phyloP scores from a whole-genome alignment of 208 protist species.

The Trypanosomatidae sp. region DNA sequence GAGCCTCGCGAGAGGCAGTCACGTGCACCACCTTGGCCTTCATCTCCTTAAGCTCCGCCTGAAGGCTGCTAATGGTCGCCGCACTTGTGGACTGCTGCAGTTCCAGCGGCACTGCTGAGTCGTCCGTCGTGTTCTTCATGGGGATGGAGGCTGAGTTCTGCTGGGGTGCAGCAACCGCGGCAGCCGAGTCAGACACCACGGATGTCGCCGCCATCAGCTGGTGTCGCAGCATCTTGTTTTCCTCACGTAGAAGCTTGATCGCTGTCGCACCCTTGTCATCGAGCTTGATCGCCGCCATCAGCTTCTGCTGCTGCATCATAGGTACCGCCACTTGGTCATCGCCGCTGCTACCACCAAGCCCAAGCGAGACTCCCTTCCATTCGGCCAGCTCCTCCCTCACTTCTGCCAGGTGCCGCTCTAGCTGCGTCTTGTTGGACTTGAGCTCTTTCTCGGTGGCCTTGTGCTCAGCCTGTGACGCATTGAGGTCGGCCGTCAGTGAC shows the following conservation, averaged over 20 bases:
- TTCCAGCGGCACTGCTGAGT: constrained; percentile 9
- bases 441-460: constrained; percentile 37
- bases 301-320: constrained; percentile 15
- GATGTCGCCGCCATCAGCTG: constrained; percentile 13
- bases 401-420: constrained; percentile 30
- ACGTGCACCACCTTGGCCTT: constrained; percentile 28
- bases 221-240: constrained; percentile 43
- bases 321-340: background rate
- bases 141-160: background rate
- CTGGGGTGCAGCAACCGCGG: background rate
- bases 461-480: constrained; percentile 42
- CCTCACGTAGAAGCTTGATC: constrained; percentile 40
- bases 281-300: constrained; percentile 51
- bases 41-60: constrained; percentile 61
- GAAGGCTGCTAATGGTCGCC: constrained; percentile 6
- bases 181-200: background rate
- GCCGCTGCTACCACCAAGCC: background rate
- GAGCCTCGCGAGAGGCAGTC: constrained; percentile 34
- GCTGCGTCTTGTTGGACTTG: constrained; percentile 30
- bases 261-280: constrained; percentile 41
- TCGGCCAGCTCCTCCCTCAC: constrained; percentile 21
- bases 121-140: background rate
- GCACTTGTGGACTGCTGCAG: background rate
- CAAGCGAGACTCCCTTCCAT: constrained; percentile 1
- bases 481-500: constrained; percentile 36